Evolutionary conservation across 2,329 filamentous ascomycete genomes (phyloP), one percentile per base, ranked within the genome.

Genomic region (Colletotrichum camelliae): DNA sequence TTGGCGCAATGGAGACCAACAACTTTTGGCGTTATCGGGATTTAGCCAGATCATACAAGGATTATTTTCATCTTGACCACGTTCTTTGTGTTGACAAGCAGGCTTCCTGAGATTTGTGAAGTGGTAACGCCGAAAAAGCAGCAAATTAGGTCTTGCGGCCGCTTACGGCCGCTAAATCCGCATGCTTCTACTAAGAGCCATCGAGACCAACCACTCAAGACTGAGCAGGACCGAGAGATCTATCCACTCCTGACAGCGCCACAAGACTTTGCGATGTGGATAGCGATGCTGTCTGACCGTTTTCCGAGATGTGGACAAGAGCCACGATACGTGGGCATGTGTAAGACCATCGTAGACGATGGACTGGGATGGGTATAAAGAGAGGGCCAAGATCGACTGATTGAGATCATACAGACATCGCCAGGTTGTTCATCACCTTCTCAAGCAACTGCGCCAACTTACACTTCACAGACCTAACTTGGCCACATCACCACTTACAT

Each of bases 141-240:
- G 24, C 55, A 58, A 16, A 5, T 1, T 3, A 1, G 15, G n/a
- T 27, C 4, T 65, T 65, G 33, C 37, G 2, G 21, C 18, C 21
- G 66, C 66, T 43, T 60, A 43, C 31, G 5, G 29, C 66, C 66
- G 66, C 37, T 60, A 60, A 58, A 1, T 68, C 66, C 66, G 66
- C 6, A n/a, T 29, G n/a, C 37, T 37, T 24, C 15, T 16, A 21
- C 4, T 4, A 15, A 12, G 52, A 37, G 18, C 24, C 33, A 37
- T 31, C 24, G 33, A 33, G 2, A 33, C 18, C 58, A n/a, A 24
- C 43, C 43, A 52, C 43, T 52, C 43, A 52, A 1, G 1, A 21
- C 43, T 52, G 0, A 13, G 43, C 43, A 24, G 43, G 0, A 21
- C 43, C 43, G 43, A 52, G 0, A 52, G 43, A 21, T 0, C 5